Conservation (phyloP, 2,329 filamentous ascomycete species). For the Orbilia brochopaga region DNA sequence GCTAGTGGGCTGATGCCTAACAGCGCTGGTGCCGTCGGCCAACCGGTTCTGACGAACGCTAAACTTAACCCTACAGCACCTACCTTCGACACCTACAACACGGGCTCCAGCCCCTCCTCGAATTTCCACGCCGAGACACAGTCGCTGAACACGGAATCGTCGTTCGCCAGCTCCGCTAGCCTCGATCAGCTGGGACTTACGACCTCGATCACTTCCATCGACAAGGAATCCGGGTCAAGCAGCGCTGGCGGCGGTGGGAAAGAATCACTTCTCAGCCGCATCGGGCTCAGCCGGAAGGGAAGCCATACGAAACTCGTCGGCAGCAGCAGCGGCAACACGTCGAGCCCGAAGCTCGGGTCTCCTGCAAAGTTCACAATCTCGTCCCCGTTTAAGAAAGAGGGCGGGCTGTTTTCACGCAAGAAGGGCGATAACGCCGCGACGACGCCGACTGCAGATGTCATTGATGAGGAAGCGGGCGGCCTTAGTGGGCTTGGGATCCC, state of each 20-base stretch:
- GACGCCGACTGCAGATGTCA: slow-evolving; percentile 40
- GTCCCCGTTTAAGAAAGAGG: slow-evolving; percentile 54
- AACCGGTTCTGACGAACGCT: slow-evolving; percentile 60
- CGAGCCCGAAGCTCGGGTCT: slow-evolving; percentile 52
- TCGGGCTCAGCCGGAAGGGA: slow-evolving; percentile 52
- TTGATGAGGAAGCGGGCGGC: slow-evolving; percentile 42
- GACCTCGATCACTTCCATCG: slow-evolving; percentile 28
- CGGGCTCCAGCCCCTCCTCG: slow-evolving; percentile 28
- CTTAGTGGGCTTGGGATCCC: slow-evolving; percentile 31
- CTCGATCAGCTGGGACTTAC: slow-evolving; percentile 38
- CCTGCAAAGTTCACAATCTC: slow-evolving; percentile 55
- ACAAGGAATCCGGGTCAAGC: slow-evolving; percentile 50
- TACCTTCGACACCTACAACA: slow-evolving; percentile 65
- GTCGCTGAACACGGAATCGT: slow-evolving; percentile 47
- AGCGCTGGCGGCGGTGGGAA: slow-evolving; percentile 28
- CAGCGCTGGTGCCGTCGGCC: slow-evolving; percentile 54
- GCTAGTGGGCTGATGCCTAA: slow-evolving; percentile 54
- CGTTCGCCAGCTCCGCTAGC: slow-evolving; percentile 44
- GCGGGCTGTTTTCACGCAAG: slow-evolving; percentile 52
- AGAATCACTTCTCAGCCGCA: slow-evolving; percentile 51
- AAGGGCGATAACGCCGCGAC: slow-evolving; percentile 50
- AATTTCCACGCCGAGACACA: slow-evolving; percentile 39
- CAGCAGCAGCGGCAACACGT: slow-evolving; percentile 21
- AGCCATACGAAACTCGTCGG: slow-evolving; percentile 51
- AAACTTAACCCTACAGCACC: slow-evolving; percentile 86